Evolutionary conservation across 2,329 filamentous ascomycete species (phyloP), one percentile per base, ranked within the genome.

Genomic region (Cryphonectria parasitica): DNA sequence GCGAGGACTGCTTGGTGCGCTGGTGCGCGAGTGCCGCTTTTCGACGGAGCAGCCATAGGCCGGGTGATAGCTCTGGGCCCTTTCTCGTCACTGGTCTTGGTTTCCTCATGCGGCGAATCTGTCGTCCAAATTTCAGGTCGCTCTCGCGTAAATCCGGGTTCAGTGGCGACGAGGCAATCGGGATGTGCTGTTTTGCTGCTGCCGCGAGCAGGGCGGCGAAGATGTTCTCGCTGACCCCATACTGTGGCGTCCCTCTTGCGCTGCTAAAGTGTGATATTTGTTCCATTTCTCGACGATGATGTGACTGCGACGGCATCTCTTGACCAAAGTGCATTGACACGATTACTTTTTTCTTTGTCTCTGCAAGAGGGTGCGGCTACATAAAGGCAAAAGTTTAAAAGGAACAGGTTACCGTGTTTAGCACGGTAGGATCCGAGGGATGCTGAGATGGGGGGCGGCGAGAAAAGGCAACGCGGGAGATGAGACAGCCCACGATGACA

Each of bases 21-120:
- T 72, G 43, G 66, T 70, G 69, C 1, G 68, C 68, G 39, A 71
- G 60, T 34, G 69, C 69, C 54, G 69, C 69, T 64, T 71, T 69
- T 19, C 69, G 67, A 15, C 69, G 69, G 56, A 72, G 69, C 6
- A 72, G 61, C n/a, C 62, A 66, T 25, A 71, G 62, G 36, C 65
- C 67, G 17, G 71, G 71, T 11, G 71, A 68, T 34, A 68, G 64
- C 49, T 71, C 71, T 13, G 66, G 54, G 13, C 69, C 45, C 41
- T 68, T 70, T 62, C 66, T 70, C 49, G 68, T 66, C 15, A n/a
- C 63, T 31, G 71, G 69, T 41, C 71, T 63, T 25, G 43, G 34
- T 34, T 58, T 70, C 36, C 66, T 65, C 61, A 67, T 64, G 61
- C 63, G 71, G 25, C 45, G 45, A 66, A 43, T 68, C 1, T 66